phyloP scores from a whole-genome alignment of 208 protist species.

The Leishmania martiniquensis region DNA sequence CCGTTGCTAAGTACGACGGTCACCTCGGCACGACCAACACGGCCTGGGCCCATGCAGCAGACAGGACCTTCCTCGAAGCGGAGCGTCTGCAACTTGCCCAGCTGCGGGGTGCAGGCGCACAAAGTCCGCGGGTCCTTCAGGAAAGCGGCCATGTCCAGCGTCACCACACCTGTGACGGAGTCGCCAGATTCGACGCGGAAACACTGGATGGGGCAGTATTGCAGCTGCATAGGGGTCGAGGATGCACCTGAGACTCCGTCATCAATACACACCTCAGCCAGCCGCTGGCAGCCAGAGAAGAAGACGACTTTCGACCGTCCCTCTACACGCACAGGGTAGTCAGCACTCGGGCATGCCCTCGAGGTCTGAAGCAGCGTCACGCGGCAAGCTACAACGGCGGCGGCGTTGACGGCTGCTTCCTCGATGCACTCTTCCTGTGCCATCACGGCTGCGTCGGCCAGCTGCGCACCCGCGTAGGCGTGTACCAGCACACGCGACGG shows the following conservation, averaged over 20 bases:
- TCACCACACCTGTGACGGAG: slow-evolving; percentile 2
- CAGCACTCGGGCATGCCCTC: slow-evolving; percentile 2
- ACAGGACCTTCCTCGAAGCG: slow-evolving; percentile 42
- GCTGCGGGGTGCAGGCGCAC: slow-evolving; percentile 38
- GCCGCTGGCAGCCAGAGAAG: slow-evolving; percentile 50
- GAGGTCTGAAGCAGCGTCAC: slow-evolving; percentile 31
- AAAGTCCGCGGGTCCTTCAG: slow-evolving; percentile 22
- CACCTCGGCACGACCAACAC: slow-evolving; percentile 44
- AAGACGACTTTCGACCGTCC: slow-evolving; percentile 41
- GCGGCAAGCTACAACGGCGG: slow-evolving; percentile 41
- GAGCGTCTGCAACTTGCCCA: slow-evolving; percentile 35
- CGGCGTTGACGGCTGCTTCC: slow-evolving; percentile 28
- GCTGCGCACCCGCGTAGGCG: slow-evolving; percentile 36
- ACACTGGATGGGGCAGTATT: slow-evolving; percentile 35
- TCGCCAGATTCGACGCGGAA: slow-evolving; percentile 18
- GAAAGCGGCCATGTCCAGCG: slow-evolving; percentile 38
- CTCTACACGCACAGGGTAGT: slow-evolving; percentile 9
- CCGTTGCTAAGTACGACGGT: slow-evolving; percentile 57
- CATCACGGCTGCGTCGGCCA: slow-evolving; percentile 26
- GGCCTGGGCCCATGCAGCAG: slow-evolving; percentile 44
- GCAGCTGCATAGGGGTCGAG: slow-evolving; percentile 2
- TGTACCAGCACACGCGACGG: slow-evolving; percentile 36
- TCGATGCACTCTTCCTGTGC: slow-evolving; percentile 33
- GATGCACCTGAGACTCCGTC: neutral
- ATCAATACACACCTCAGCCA: slow-evolving; percentile 47